Conservation (phyloP, 495 filamentous ascomycete species). For the Penicillium robsamsonii region DNA sequence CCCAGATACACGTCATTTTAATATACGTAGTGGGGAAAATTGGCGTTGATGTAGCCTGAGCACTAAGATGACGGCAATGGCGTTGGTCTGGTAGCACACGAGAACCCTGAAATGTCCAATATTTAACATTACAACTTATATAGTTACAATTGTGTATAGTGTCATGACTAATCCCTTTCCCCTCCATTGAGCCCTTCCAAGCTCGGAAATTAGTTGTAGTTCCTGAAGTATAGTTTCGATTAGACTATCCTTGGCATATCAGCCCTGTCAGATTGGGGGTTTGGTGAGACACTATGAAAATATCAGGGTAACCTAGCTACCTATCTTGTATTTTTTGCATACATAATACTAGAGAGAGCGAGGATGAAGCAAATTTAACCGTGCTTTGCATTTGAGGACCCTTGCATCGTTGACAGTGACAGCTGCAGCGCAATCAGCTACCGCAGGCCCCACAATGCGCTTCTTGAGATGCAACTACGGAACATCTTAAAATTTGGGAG, state of each 20-base stretch:
- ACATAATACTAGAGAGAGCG: not conserved
- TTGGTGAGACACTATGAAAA: not conserved
- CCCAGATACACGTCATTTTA: constrained; percentile 3
- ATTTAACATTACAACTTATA: not conserved
- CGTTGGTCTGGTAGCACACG: constrained; percentile 13
- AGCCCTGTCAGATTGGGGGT: not conserved
- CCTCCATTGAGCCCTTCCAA: not conserved
- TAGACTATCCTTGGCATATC: not conserved
- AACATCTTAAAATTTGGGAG: not conserved
- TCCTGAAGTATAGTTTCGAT: not conserved
- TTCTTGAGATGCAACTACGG: not conserved
- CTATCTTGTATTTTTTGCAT: not conserved
- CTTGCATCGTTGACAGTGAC: constrained; percentile 2
- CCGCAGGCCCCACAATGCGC: constrained; percentile 9
- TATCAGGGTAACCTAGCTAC: not conserved
- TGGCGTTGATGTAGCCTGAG: constrained; percentile 4
- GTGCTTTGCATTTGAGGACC: not conserved
- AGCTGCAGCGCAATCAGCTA: constrained; percentile 8
- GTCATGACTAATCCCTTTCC: not conserved
- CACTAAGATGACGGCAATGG: constrained; percentile 25
- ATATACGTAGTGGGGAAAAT: constrained; percentile 7
- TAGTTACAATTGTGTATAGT: not conserved
- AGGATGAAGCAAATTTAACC: not conserved
- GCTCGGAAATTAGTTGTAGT: not conserved
- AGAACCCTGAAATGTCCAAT: not conserved